Base-by-base conservation (phyloP, 2,329 filamentous ascomycete genomes). In the Phaeosphaeriaceae sp. region DNA sequence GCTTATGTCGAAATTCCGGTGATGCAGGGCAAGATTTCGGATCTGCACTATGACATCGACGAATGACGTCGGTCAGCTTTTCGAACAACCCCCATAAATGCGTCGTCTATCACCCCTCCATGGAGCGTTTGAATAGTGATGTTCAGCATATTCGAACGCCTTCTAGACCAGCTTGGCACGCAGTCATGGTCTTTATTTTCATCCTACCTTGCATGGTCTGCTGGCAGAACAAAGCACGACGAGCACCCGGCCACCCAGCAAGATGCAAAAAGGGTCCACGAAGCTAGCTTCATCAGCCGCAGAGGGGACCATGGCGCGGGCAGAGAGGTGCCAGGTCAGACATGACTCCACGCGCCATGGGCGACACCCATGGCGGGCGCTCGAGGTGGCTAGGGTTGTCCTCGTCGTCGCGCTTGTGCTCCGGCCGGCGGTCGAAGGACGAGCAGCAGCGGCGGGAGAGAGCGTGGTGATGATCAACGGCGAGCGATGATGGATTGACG, bases 131-230 rank as follows among this genome's bases (percentile, higher is more conserved):
- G 48, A 49, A 48, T 57, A 60, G 60, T 58, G 65, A 61, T 53
- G 63, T 59, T 53, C 59, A 61, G 58, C 64, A 61, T 58, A 56
- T 73, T 69, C 61, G 66, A 71, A 68, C 68, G 67, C 70, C n/a
- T 68, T 76, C 71, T 66, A 74, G 73, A 61, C 69, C 60, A 51
- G 58, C 72, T 76, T 74, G 73, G 72, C 72, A 53, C 49, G 41
- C 27, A 56, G 52, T 56, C 51, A 56, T 53, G 47, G 42, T 60
- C 57, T 63, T 59, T 60, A 53, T 61, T 64, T 36, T 56, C 61
- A 42, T 40, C 54, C 53, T 53, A 51, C 47, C 51, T 48, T 40
- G 33, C 47, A 55, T 49, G 55, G 21, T 21, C 27, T 58, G 55
- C 52, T 54, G 55, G 53, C 53, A 61, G 62, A 61, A 67, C 66